phyloP scores from a whole-genome alignment of 176 grass and related monocot genomes.

The Eleusine indica region DNA sequence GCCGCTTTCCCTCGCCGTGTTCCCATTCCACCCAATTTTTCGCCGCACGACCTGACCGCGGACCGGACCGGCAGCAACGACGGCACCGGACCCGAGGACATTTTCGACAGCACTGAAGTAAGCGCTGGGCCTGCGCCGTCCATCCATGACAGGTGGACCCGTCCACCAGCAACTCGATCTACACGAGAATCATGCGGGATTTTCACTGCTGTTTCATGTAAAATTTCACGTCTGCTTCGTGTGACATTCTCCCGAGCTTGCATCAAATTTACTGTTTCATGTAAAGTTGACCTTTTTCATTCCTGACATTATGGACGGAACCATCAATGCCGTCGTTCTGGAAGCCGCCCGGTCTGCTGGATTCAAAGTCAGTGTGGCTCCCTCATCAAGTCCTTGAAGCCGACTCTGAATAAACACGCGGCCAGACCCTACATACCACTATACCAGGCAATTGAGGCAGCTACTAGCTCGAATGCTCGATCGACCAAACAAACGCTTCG shows the following conservation, averaged over 20 bases:
- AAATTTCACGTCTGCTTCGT: too few species aligned
- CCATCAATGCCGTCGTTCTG: neutral
- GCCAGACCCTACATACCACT: too few species aligned
- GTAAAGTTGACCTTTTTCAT: too few species aligned
- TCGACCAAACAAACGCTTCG: too few species aligned
- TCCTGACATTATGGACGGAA: too few species aligned
- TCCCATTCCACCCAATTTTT: constrained; percentile 6
- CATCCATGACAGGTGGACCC: constrained; percentile 10
- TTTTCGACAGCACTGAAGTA: neutral
- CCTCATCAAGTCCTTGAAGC: neutral
- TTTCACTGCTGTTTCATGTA: too few species aligned
- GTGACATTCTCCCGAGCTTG: too few species aligned
- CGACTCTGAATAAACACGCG: too few species aligned
- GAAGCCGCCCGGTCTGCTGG: neutral
- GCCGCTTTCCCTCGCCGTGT: neutral
- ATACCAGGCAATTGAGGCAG: neutral
- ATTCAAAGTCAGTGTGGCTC: neutral
- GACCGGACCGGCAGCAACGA: neutral
- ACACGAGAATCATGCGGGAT: too few species aligned
- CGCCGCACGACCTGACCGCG: neutral
- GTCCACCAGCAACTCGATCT: too few species aligned
- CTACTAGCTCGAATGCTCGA: too few species aligned
- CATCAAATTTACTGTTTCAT: too few species aligned
- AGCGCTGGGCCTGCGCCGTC: neutral
- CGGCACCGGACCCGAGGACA: neutral